Base-by-base conservation (phyloP, 2,329 filamentous ascomycete species). In the Phialophora tarda region DNA sequence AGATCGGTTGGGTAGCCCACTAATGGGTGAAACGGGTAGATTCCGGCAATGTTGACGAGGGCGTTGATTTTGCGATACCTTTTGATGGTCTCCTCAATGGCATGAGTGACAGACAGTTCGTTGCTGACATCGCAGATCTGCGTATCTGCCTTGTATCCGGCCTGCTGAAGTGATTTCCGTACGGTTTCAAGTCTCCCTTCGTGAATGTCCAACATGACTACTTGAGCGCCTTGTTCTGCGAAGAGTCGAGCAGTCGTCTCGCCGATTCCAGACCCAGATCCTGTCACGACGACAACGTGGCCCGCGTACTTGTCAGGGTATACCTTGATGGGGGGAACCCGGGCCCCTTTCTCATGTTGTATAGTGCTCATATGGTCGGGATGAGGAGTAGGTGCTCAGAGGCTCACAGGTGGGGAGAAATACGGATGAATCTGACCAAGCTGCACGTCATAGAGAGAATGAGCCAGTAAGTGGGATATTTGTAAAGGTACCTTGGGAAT, bases 241-340 rank as follows among this genome's bases (percentile, higher is more conserved):
- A 73, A 67, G 2, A 72, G 62, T 10, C 63, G 60, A 3, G 71
- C 68, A 8, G 71, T 71, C 11, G 67, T 64, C 32, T 69, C 70
- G 2, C 72, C 70, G 21, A 74, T 74, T 1, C 71, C 73, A 44
- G 66, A 58, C 11, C 72, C 72, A 12, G 69, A 71, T 11, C 71
- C 73, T 12, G 71, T 72, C 14, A 73, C 58, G 10, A 73, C 59
- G 17, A 64, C 71, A 4, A 72, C 59, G 17, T 70, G 47, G 41
- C 24, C 57, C 23, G 56, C 63, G 47, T 59, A 65, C 50, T 64
- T 64, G 56, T 64, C 62, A 17, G 62, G 24, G 26, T 64, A 64
- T 1, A 58, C 44, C 23, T 53, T 51, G 54, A 64, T 64, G 4
- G 62, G 38, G 17, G 62, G 62, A 12, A 64, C 30, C 28, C 24